Evolutionary conservation across 2,329 filamentous ascomycete species (phyloP), one percentile per base, ranked within the genome.

Genomic region (Gnomoniopsis smithogilvyi): DNA sequence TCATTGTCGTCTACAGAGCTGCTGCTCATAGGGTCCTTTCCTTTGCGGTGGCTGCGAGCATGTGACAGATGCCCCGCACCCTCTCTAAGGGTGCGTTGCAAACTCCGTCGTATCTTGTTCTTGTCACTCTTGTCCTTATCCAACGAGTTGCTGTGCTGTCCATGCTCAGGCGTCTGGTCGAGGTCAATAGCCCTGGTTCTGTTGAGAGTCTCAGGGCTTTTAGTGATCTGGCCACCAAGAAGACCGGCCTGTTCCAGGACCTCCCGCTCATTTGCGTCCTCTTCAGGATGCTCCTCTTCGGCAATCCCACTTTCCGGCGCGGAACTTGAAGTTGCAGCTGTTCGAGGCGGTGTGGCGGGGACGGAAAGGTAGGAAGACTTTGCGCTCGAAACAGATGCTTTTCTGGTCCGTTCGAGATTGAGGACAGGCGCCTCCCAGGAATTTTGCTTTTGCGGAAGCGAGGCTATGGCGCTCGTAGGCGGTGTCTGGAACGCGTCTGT

Each of bases 1-100:
- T 89, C 77, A 75, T 82, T 67, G 63, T 84, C 83, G 36, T 85
- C 83, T 12, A 73, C 74, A 47, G 80, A 74, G 17, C 79, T 78
- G 45, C 83, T 88, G 2, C 85, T 85, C 3, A 81, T 76, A 3
- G 87, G 88, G 52, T 96, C 92, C 68, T 87, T 91, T 53, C 89
- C 88, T 71, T 89, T 93, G 65, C 87, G 87, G 21, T 47, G 45
- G 70, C 89, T 88, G 34, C 90, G 86, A 66, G 91, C 88, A 67
- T 84, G 84, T 19, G 80, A 84, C 67, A 80, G 82, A 74, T 80
- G 87, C 60, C 78, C 88, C 67, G 79, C 89, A 76, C 89, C 83
- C 67, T 98, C 94, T 64, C 95, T 86, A 59, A 98, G 82, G 14
- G 93, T 96, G 59, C 92, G 90, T 67, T 97, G 94, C 15, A 98